Evolutionary conservation across 1,139 yeast genomes (phyloP).

Genomic region (Nematodospora anomalae): DNA sequence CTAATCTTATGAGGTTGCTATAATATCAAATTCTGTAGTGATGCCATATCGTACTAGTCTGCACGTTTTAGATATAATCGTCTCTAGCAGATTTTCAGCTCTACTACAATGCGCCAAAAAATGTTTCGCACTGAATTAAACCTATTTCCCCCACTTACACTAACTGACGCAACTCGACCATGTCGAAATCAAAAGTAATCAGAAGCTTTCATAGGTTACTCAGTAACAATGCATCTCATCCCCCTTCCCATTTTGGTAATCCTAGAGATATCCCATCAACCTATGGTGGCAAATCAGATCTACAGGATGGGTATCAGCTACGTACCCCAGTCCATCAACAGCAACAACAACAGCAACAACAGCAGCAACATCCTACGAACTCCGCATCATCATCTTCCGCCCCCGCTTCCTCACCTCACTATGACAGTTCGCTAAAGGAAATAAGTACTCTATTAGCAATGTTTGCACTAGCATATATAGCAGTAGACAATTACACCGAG

Average conservation of each 20-base stretch:
- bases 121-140: too few species aligned
- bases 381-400: conserved; percentile 3
- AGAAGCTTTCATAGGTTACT: conserved; percentile 11
- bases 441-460: conserved; percentile 38
- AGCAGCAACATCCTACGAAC: neutral
- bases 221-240: conserved; percentile 6
- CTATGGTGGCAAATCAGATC: neutral
- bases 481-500: conserved; percentile 51
- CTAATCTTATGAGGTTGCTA: too few species aligned
- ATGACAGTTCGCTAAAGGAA: conserved; percentile 27
- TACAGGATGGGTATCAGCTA: neutral
- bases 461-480: conserved; percentile 46
- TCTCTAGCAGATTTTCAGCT: too few species aligned
- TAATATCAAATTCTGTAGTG: too few species aligned
- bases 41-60: too few species aligned
- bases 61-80: too few species aligned
- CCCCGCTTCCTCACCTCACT: conserved; percentile 6
- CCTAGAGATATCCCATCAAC: conserved; percentile 9
- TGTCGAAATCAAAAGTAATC: conserved; percentile 7
- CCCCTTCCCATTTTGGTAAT: conserved; percentile 12
- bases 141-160: too few species aligned
- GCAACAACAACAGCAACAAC: conserved; percentile 4
- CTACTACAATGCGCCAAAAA: too few species aligned
- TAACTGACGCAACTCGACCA: too few species aligned
- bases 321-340: conserved; percentile 1